phyloP scores from a whole-genome alignment of 768 basidiomycete species.

The Leucocoprinus sp. region DNA sequence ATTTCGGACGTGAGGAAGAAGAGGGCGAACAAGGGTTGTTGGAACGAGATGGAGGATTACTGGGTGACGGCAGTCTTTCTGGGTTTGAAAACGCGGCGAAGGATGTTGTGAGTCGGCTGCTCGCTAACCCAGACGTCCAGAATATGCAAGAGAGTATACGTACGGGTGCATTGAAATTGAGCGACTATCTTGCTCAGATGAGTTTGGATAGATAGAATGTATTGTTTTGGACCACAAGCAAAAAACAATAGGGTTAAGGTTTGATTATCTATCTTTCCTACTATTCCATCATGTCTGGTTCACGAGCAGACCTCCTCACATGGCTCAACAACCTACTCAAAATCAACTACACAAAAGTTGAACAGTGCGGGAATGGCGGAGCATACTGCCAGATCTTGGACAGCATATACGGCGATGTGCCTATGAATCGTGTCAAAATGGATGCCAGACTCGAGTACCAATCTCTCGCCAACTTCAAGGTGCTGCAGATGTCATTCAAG shows the following conservation, averaged over 20 bases:
- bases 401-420: constrained; percentile 87
- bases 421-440: constrained; percentile 92
- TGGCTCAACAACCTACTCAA: constrained; percentile 96
- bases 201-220: constrained; percentile 4
- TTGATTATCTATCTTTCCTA: constrained; percentile 1
- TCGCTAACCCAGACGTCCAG: constrained; percentile 85
- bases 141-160: constrained; percentile 74
- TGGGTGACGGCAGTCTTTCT: constrained; percentile 53
- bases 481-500: constrained; percentile 91
- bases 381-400: constrained; percentile 95
- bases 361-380: constrained; percentile 85
- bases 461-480: constrained; percentile 90
- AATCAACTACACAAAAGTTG: constrained; percentile 85
- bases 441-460: constrained; percentile 95
- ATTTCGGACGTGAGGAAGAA: constrained; percentile 90
- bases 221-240: too few relatives aligned
- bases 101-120: constrained; percentile 64
- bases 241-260: constrained; percentile 29
- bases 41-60: constrained; percentile 28
- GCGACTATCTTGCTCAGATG: constrained; percentile 17
- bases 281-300: constrained; percentile 42
- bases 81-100: constrained; percentile 55
- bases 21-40: constrained; percentile 59
- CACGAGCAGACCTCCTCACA: constrained; percentile 77
- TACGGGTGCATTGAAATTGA: constrained; percentile 74